Percentiles rank a stretch among this genome's conserved stretches.
phyloP scores from a whole-genome alignment of 257 asterid species.

The Petunia axillaris region DNA sequence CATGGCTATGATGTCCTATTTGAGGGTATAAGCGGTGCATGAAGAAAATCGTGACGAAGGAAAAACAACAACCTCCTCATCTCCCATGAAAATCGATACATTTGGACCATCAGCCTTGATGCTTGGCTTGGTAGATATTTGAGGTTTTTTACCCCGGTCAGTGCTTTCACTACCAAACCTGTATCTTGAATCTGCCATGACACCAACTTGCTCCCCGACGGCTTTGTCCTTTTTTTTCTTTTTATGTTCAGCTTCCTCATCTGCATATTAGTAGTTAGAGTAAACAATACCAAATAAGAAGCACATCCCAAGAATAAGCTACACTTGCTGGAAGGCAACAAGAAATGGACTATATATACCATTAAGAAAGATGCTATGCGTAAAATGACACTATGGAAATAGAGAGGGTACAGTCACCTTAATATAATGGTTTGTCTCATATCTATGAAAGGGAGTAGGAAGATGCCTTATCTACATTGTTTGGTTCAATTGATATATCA shows the following conservation, averaged over 20 bases:
- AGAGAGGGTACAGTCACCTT: slow-evolving; percentile 4
- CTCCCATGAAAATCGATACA: slow-evolving; percentile 43
- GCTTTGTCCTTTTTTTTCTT: slow-evolving; percentile 76
- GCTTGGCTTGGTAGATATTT: slow-evolving; percentile 50
- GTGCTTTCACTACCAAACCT: slow-evolving; percentile 56
- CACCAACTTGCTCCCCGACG: slow-evolving; percentile 54
- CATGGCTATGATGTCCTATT: slow-evolving; percentile 4
- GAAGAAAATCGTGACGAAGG: slow-evolving; percentile 9
- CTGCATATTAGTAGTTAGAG: slow-evolving; percentile 43
- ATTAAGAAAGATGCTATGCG: slow-evolving; percentile 5
- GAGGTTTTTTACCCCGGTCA: slow-evolving; percentile 59
- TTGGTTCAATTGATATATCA: slow-evolving; percentile 7
- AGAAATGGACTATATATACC: neutral
- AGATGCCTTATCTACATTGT: neutral
- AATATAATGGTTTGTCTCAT: neutral
- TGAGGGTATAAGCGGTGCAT: neutral
- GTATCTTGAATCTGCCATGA: slow-evolving; percentile 43
- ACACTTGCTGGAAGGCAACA: slow-evolving; percentile 13
- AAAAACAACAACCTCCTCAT: slow-evolving; percentile 58
- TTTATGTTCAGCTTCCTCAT: slow-evolving; percentile 81
- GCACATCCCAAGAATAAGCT: neutral
- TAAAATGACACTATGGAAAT: slow-evolving; percentile 11
- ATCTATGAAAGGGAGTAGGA: slow-evolving; percentile 14
- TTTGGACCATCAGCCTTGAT: slow-evolving; percentile 52
- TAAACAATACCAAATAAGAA: slow-evolving; percentile 24